phyloP scores from a whole-genome alignment of 2,329 filamentous ascomycete genomes.

The Colletotrichum cuscutae region DNA sequence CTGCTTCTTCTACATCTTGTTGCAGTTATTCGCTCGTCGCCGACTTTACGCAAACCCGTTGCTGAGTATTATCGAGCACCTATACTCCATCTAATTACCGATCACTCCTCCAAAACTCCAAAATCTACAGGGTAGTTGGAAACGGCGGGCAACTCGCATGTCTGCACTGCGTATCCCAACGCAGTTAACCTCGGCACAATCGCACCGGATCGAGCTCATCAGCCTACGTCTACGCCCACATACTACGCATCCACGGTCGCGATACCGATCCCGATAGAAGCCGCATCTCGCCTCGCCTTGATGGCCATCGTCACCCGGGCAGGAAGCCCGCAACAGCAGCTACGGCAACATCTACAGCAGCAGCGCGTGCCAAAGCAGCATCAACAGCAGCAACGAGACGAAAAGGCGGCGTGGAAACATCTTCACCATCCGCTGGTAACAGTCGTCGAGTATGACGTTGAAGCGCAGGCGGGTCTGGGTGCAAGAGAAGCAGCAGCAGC shows the following conservation, averaged over 20 bases:
- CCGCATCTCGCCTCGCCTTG: constrained; percentile 11
- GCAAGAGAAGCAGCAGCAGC: neutral
- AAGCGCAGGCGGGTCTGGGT: neutral
- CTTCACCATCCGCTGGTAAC: constrained; percentile 8
- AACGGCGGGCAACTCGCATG: neutral
- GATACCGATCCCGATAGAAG: constrained; percentile 7
- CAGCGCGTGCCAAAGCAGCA: neutral
- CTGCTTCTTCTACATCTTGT: neutral
- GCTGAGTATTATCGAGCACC: neutral
- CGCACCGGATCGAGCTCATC: neutral
- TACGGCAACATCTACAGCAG: neutral
- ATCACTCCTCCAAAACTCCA: neutral
- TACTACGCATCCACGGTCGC: too few relatives aligned
- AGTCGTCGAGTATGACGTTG: constrained; percentile 12
- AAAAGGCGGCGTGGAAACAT: constrained; percentile 20
- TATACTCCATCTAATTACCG: neutral
- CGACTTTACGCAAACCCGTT: neutral
- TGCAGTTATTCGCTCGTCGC: neutral
- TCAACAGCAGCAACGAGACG: neutral
- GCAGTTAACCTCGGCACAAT: neutral
- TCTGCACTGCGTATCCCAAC: neutral
- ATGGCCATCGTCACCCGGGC: constrained; percentile 11
- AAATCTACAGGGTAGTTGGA: neutral
- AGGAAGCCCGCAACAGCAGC: neutral
- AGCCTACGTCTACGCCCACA: neutral